These are phyloP conservation scores for Blastosporella zonata DNA, from an alignment of 1,284 basidiomycete species.

Conservation along the genomic window DNA sequence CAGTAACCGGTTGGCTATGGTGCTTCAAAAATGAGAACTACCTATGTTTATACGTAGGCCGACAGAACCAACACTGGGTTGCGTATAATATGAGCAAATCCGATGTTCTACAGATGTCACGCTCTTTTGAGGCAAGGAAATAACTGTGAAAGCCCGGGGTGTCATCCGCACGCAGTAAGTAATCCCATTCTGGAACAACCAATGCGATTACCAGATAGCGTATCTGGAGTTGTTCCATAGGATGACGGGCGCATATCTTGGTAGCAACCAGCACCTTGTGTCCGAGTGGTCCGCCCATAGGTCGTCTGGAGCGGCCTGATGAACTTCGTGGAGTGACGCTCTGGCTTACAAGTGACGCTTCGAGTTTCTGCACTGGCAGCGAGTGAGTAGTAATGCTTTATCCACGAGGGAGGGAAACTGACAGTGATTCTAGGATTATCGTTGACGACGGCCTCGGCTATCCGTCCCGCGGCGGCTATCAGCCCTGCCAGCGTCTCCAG, in stretches of 20 bases:
- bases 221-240: too few species aligned
- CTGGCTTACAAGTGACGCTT: slow-evolving; percentile 11
- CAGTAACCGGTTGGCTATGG: too few species aligned
- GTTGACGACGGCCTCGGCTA: slow-evolving; percentile 14
- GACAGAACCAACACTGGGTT: slow-evolving; percentile 60
- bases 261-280: slow-evolving; percentile 56
- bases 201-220: slow-evolving; percentile 2
- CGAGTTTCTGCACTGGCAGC: slow-evolving; percentile 12
- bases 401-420: neutral
- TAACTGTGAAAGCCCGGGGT: slow-evolving; percentile 75
- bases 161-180: slow-evolving; percentile 67
- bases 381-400: slow-evolving; percentile 3
- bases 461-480: slow-evolving; percentile 10
- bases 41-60: neutral
- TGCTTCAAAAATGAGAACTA: neutral
- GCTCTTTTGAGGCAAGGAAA: slow-evolving; percentile 67
- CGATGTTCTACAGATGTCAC: slow-evolving; percentile 74
- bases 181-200: neutral
- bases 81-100: slow-evolving; percentile 80
- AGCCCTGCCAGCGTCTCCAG: slow-evolving; percentile 14
- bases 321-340: slow-evolving; percentile 46
- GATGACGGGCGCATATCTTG: slow-evolving; percentile 74
- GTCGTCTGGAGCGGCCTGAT: slow-evolving; percentile 65
- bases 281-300: slow-evolving; percentile 63
- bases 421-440: slow-evolving; percentile 6